Evolutionary conservation across 352 stramenopile genomes (phyloP).

Genomic region (Globisporangium recalcitrans): DNA sequence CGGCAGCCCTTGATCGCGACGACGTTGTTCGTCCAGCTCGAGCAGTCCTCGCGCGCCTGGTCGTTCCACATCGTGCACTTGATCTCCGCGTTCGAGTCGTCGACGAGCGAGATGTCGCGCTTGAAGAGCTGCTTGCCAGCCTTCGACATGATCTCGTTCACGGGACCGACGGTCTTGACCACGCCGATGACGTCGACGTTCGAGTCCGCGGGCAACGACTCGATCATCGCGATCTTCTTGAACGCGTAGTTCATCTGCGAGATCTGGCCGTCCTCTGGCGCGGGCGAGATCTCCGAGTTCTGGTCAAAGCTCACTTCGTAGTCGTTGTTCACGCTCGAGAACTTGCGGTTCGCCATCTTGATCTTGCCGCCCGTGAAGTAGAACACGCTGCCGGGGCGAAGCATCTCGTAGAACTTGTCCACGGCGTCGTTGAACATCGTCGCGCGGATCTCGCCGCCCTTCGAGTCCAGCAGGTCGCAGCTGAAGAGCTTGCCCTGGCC

Average conservation of each 20-base stretch:
- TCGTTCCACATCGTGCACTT: constrained; percentile 97
- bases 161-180: constrained; percentile 90
- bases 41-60: constrained; percentile 73
- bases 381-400: constrained; percentile 89
- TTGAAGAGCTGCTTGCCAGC: constrained; percentile 95
- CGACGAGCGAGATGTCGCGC: constrained; percentile 94
- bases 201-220: constrained; percentile 77
- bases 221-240: constrained; percentile 92
- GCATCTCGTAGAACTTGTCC: constrained; percentile 94
- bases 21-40: constrained; percentile 87
- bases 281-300: constrained; percentile 91
- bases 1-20: constrained; percentile 94
- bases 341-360: constrained; percentile 98
- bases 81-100: constrained; percentile 95
- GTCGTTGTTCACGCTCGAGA: constrained; percentile 94
- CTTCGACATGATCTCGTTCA: constrained; percentile 92
- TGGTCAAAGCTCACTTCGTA: constrained; percentile 98
- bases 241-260: constrained; percentile 90
- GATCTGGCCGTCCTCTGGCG: constrained; percentile 88
- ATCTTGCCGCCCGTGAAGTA: constrained; percentile 93
- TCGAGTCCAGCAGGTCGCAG: constrained; percentile 93
- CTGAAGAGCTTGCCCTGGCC: constrained; percentile 96
- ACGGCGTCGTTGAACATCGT: constrained; percentile 99
- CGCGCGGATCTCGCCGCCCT: constrained; percentile 93
- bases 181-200: constrained; percentile 96